A percentile compares a stretch with the other conserved stretches of the same genome.
phyloP scores from a whole-genome alignment of 176 grass and related monocot genomes.

The Ensete glaucum region DNA sequence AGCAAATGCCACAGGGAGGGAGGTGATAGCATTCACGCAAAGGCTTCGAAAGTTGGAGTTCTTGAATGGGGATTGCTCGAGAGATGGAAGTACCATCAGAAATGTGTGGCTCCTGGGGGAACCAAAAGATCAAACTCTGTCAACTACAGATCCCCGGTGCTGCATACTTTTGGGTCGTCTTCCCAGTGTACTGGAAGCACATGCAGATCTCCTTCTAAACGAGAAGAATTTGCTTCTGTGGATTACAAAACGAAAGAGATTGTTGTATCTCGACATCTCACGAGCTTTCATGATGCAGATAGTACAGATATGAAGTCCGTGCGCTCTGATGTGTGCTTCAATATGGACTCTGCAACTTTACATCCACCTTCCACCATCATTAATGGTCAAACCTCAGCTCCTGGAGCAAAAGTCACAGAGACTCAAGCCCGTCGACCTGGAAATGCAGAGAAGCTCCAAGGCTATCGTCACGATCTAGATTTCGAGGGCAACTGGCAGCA shows the following conservation, averaged over 20 bases:
- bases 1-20: conserved; percentile 10
- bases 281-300: not conserved
- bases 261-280: no score
- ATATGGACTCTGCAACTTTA: not conserved
- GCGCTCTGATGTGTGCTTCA: not conserved
- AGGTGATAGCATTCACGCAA: conserved; percentile 49
- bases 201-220: no score
- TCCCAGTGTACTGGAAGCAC: conserved; percentile 10
- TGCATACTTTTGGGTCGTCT: conserved; percentile 26
- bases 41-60: conserved; percentile 78
- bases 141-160: conserved; percentile 29
- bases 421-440: not conserved
- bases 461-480: not conserved
- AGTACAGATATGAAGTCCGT: not conserved
- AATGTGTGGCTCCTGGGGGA: conserved; percentile 27
- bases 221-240: no score
- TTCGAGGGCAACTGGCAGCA: not conserved
- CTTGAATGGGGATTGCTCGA: conserved; percentile 81
- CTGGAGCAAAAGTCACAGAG: no score
- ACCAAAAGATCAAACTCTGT: conserved; percentile 33
- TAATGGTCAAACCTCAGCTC: no score
- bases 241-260: no score
- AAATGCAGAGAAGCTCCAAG: not conserved
- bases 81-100: conserved; percentile 64
- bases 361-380: no score